Conservation (phyloP, 139 green algal species). For the Picocystis salinarum region DNA sequence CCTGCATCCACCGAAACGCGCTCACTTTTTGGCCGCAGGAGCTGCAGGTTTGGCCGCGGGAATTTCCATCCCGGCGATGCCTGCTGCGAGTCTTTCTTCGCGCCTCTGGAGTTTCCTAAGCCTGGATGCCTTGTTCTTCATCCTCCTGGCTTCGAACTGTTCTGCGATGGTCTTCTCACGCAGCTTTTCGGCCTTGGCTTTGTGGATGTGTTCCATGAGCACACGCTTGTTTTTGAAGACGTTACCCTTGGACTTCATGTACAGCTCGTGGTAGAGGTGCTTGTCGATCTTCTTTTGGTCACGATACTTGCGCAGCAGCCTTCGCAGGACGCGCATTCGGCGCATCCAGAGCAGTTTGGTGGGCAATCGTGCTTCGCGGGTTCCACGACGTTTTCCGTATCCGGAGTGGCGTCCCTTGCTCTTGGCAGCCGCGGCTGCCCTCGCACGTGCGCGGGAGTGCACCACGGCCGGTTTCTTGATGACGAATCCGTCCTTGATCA, state of each 20-base stretch:
- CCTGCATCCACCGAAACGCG: no score
- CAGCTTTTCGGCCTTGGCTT: constrained; percentile 94
- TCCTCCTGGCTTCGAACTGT: constrained; percentile 89
- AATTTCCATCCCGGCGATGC: no score
- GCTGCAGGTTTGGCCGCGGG: no score
- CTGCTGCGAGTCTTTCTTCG: constrained; percentile 68
- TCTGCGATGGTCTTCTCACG: constrained; percentile 97
- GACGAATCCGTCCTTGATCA: constrained; percentile 97
- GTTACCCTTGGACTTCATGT: constrained; percentile 98
- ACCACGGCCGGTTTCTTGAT: constrained; percentile 86
- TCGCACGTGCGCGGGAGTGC: constrained; percentile 79
- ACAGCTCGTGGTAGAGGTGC: constrained; percentile 96
- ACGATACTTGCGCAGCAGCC: constrained; percentile 86
- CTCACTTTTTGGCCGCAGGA: no score
- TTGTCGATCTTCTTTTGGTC: constrained; percentile 99
- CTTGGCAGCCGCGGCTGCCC: constrained; percentile 73
- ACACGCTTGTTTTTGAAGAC: constrained; percentile 99
- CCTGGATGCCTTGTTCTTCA: constrained; percentile 87
- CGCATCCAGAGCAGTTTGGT: constrained; percentile 95
- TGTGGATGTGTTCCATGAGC: constrained; percentile 98
- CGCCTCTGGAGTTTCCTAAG: constrained; percentile 79
- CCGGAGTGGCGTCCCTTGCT: constrained; percentile 91
- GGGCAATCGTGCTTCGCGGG: constrained; percentile 87
- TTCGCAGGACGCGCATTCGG: constrained; percentile 81
- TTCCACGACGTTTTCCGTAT: constrained; percentile 93